Base-by-base conservation (phyloP, 106 monocot species). In the Ottelia alismoides region DNA sequence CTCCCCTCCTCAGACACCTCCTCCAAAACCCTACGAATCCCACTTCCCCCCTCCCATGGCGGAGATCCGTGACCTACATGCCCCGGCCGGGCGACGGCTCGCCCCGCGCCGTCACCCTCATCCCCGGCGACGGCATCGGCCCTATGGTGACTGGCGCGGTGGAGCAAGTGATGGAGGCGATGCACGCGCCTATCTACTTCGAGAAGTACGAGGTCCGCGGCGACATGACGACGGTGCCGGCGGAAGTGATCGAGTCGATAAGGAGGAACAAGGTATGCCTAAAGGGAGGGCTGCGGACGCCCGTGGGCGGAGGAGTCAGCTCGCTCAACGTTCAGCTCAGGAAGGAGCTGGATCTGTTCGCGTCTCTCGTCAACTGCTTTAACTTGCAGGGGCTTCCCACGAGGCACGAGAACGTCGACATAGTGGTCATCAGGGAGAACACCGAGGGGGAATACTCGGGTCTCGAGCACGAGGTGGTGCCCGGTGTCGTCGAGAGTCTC, bases 351-450 rank as follows among this genome's bases (percentile, higher is more conserved):
- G 80, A 81, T 69, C 75, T 81, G 20, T 81, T 68, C 31, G 80
- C 76, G 0, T 76, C 80, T 22, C 72, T 81, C 19, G 76, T 81
- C 25, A 69, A 81, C 25, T 81, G 81, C 60, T 76, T 76, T 63
- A 81, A 76, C 45, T 51, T 76, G 45, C 59, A 58, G 1, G 81
- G 81, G 2, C 29, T 81, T 45, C 76, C 76, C 31, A 76, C 81
- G 30, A 60, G 81, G 31, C 81, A 81, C 47, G 76, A 81, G 52
- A 76, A 76, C 28, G 80, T 81, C 32, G 80, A 81, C 50, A 81
- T 81, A 0, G 80, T 81, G 26, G 80, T 81, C 20, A 81, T 76
- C 64, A 64, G 80, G 71, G 80, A 81, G 75, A 81, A 81, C 49
- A 81, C 80, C 0, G 80, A 81, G 55, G 80, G 80, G 26, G 80